These are phyloP conservation scores for Mucor irregularis DNA, from an alignment of 371 early-diverging fungal species.

Conservation along the genomic window DNA sequence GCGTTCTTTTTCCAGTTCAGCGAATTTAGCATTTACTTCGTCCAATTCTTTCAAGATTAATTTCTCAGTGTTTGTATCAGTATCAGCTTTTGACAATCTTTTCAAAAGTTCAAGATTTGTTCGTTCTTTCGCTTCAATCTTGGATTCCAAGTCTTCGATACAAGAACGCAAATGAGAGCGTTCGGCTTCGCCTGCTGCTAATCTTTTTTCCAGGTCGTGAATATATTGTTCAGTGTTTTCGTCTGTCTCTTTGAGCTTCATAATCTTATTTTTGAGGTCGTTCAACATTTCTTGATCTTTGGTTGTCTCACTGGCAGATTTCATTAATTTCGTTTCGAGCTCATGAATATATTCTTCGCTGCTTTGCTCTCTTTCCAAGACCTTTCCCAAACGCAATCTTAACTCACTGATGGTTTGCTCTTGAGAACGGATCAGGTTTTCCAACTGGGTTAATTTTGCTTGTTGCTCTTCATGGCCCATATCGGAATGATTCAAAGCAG, in stretches of 20 bases:
- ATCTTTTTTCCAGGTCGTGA: slow-evolving; percentile 26
- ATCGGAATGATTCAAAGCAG: slow-evolving; percentile 55
- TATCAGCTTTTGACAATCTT: slow-evolving; percentile 12
- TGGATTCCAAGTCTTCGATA: slow-evolving; percentile 23
- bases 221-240: slow-evolving; percentile 43
- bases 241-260: slow-evolving; percentile 37
- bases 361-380: slow-evolving; percentile 32
- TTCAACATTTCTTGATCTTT: slow-evolving; percentile 35
- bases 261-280: slow-evolving; percentile 27
- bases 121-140: slow-evolving; percentile 22
- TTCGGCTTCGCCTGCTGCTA: slow-evolving; percentile 26
- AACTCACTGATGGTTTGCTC: slow-evolving; percentile 25
- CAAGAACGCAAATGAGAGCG: slow-evolving; percentile 4
- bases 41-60: slow-evolving; percentile 36
- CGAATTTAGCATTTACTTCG: slow-evolving; percentile 22
- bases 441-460: slow-evolving; percentile 32
- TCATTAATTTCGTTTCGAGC: slow-evolving; percentile 42
- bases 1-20: slow-evolving; percentile 25
- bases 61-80: slow-evolving; percentile 17
- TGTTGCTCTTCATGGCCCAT: slow-evolving; percentile 53
- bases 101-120: slow-evolving; percentile 20
- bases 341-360: slow-evolving; percentile 44
- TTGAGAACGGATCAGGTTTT: slow-evolving; percentile 30
- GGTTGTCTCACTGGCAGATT: slow-evolving; percentile 23
- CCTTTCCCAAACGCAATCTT: slow-evolving; percentile 13